These are phyloP conservation scores for Amoeboaphelidium protococcarum DNA, from an alignment of 371 early-diverging fungal genomes.

Conservation along the genomic window DNA sequence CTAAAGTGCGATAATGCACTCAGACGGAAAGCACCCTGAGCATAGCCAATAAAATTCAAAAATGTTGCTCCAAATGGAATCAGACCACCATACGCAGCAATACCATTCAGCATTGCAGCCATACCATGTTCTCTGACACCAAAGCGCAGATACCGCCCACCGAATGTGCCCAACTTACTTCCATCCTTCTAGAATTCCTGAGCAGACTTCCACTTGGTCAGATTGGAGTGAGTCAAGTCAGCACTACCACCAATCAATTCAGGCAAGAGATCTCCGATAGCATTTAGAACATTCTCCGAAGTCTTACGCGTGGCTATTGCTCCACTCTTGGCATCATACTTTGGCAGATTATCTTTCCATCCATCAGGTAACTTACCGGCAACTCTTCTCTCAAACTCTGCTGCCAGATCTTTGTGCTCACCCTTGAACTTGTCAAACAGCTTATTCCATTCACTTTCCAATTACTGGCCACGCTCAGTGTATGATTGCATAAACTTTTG, in stretches of 20 bases:
- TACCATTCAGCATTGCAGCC: slow-evolving; percentile 89
- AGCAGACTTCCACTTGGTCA: slow-evolving; percentile 82
- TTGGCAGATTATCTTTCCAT: slow-evolving; percentile 42
- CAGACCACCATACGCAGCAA: slow-evolving; percentile 61
- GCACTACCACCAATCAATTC: slow-evolving; percentile 95
- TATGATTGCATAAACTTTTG: neutral
- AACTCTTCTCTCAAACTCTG: slow-evolving; percentile 51
- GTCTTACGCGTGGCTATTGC: slow-evolving; percentile 69
- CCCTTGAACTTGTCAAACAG: slow-evolving; percentile 30
- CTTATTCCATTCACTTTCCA: slow-evolving; percentile 43
- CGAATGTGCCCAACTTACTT: slow-evolving; percentile 40
- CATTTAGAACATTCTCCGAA: slow-evolving; percentile 54
- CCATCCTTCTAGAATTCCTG: slow-evolving; percentile 60
- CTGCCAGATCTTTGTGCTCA: slow-evolving; percentile 33
- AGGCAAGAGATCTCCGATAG: slow-evolving; percentile 41
- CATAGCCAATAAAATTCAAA: slow-evolving; percentile 76
- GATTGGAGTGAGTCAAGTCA: slow-evolving; percentile 91
- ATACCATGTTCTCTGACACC: slow-evolving; percentile 99
- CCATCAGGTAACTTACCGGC: slow-evolving; percentile 38
- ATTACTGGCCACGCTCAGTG: slow-evolving; percentile 19
- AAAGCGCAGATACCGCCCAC: slow-evolving; percentile 78
- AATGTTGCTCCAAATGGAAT: slow-evolving; percentile 89
- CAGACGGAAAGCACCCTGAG: slow-evolving; percentile 69
- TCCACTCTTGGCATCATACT: slow-evolving; percentile 44
- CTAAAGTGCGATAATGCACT: slow-evolving; percentile 65